A percentile compares a stretch with the other conserved stretches of the same genome.
phyloP scores from a whole-genome alignment of 2,329 filamentous ascomycete genomes.

The Colletotrichum sp. region DNA sequence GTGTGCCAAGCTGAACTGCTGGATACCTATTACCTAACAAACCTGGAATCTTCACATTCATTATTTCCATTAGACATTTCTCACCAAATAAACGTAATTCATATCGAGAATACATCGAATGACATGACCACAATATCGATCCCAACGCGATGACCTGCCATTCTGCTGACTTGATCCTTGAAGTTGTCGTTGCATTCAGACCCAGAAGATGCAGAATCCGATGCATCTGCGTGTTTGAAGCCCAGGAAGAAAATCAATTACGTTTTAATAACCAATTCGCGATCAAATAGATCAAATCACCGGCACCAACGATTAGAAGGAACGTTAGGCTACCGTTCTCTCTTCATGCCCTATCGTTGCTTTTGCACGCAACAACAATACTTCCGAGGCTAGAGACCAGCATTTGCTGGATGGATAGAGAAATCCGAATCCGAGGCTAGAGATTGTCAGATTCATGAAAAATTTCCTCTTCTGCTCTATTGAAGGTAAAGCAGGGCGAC shows the following conservation, averaged over 20 bases:
- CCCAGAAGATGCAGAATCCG: background rate
- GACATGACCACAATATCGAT: background rate
- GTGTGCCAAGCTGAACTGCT: background rate
- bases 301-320: background rate
- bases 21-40: conserved; percentile 12
- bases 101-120: background rate
- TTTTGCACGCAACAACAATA: background rate
- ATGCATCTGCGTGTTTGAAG: background rate
- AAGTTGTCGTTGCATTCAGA: background rate
- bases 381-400: background rate
- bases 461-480: background rate
- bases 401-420: background rate
- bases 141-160: background rate
- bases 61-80: conserved; percentile 8
- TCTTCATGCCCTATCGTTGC: background rate
- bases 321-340: background rate
- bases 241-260: background rate
- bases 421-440: background rate
- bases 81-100: conserved; percentile 7
- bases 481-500: background rate
- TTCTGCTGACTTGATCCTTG: background rate
- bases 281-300: background rate
- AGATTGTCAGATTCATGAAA: background rate
- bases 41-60: background rate
- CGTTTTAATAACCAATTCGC: background rate